Evolutionary conservation across 2,329 filamentous ascomycete species (phyloP), one percentile per base, ranked within the genome.

Genomic region (Aphanoascus verrucosus): DNA sequence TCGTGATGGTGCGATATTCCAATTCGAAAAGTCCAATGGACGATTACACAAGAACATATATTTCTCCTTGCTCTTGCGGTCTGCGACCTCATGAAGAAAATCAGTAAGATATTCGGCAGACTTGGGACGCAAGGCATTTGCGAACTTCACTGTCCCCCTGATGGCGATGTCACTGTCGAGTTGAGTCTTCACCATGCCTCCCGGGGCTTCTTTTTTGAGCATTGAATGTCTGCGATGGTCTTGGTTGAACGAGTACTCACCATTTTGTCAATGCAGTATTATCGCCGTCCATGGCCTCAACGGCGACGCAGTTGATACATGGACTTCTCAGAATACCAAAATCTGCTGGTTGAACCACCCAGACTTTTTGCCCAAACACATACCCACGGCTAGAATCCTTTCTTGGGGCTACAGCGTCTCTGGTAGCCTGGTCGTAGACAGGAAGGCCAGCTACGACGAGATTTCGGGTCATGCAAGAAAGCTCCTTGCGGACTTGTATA

Each of bases 271-370:
- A 4, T n/a, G 11, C 41, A 66, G 65, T 45, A 69, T 71, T 32
- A 64, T 74, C 28, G 71, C 71, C 5, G 67, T 74, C 32, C 70
- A 73, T 58, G 69, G 71, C 14, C 65, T 73, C 12, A 69, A 69
- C 57, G 70, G 70, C 12, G 58, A 73, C 53, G 63, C 66, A 5
- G 62, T 64, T 28, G 61, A 61, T 28, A 71, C 70, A 44, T 74
- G 70, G 69, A 68, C 65, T n/a, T 62, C 64, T 15, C 51, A 61
- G 19, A 59, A 63, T 43, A 57, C 57, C 5, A 61, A 60, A 3
- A 59, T 65, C 31, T 66, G 60, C 57, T 73, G 70, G 70, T 61
- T 73, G n/a, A 56, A 55, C 45, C 59, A 70, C 56, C 62, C 57
- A 31, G 58, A 65, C 5, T 38, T 52, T n/a, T 19, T 52, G 31